Percentiles rank a stretch among this genome's conserved stretches.
Evolutionary conservation across 2,329 filamentous ascomycete genomes (phyloP).

Genomic region (Pyricularia sp.): DNA sequence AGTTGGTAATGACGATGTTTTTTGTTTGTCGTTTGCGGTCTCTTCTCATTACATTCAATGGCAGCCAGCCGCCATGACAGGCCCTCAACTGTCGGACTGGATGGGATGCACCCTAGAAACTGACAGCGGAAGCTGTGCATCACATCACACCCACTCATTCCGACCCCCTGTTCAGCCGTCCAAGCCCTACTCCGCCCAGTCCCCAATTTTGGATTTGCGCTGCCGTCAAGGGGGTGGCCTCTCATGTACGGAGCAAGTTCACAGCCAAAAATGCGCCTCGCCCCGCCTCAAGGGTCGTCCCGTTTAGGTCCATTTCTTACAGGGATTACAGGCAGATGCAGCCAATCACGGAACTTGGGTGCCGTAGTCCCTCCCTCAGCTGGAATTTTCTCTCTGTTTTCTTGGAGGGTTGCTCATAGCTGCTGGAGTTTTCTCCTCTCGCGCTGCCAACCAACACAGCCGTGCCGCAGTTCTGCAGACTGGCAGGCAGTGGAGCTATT

Average conservation of each 20-base stretch:
- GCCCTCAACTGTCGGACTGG: neutral
- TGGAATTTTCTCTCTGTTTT: neutral
- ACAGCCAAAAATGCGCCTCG: neutral
- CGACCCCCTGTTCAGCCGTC: neutral
- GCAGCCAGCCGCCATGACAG: too few species aligned
- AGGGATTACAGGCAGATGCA: neutral
- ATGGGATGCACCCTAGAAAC: neutral
- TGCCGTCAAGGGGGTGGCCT: neutral
- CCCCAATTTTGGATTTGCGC: neutral
- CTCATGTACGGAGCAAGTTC: neutral
- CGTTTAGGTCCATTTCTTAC: neutral
- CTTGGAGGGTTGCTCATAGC: neutral
- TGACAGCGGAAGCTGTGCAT: neutral
- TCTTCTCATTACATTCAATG: neutral
- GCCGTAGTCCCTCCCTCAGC: neutral
- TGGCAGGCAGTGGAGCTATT: neutral
- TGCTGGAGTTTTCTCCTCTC: neutral
- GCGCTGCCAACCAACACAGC: neutral
- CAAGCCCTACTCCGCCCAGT: neutral
- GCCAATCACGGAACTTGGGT: neutral
- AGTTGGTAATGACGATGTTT: neutral
- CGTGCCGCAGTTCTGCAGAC: neutral
- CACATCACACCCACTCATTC: neutral
- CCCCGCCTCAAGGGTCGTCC: neutral
- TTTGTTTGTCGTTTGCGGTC: neutral